A percentile compares a stretch with the other conserved stretches of the same genome.
phyloP scores from a whole-genome alignment of 129 eudicot genomes.

The Ambrosia artemisiifolia region DNA sequence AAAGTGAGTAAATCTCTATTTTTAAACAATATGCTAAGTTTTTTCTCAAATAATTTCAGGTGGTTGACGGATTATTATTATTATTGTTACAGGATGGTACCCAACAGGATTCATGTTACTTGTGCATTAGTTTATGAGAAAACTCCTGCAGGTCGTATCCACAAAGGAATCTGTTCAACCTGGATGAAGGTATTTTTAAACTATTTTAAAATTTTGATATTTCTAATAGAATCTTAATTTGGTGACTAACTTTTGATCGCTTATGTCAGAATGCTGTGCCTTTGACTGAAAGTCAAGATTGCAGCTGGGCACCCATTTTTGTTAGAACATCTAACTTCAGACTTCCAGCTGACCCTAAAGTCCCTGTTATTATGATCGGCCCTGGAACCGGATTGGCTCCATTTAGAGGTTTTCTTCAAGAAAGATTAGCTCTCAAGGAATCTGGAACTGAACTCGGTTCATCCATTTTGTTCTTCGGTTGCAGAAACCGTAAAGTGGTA shows the following conservation, averaged over 20 bases:
- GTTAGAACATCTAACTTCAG: constrained; percentile 88
- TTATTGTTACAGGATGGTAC: constrained; percentile 59
- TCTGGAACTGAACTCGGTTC: constrained; percentile 85
- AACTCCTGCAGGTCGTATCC: constrained; percentile 80
- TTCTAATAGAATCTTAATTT: not conserved
- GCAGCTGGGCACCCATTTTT: constrained; percentile 86
- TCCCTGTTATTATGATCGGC: constrained; percentile 92
- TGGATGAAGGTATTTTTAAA: constrained; percentile 82
- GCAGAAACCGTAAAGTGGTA: constrained; percentile 88
- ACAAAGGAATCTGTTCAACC: constrained; percentile 93
- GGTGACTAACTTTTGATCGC: not conserved
- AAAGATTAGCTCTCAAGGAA: constrained; percentile 85
- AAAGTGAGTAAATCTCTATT: constrained; percentile 40
- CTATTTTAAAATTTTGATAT: not conserved
- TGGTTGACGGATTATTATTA: constrained; percentile 10
- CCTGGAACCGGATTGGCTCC: constrained; percentile 99
- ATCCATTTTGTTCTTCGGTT: constrained; percentile 78
- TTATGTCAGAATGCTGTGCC: constrained; percentile 76
- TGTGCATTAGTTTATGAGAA: constrained; percentile 88
- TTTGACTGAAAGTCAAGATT: constrained; percentile 56
- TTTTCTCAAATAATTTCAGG: not conserved
- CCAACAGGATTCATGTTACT: constrained; percentile 85
- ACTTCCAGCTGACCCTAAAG: constrained; percentile 76
- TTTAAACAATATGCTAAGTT: not conserved
- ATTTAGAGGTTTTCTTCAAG: constrained; percentile 93